Percentiles rank a stretch among this genome's conserved stretches.
Evolutionary conservation across 805 yeast genomes (phyloP).

Genomic region (Wickerhamiella australiensis): DNA sequence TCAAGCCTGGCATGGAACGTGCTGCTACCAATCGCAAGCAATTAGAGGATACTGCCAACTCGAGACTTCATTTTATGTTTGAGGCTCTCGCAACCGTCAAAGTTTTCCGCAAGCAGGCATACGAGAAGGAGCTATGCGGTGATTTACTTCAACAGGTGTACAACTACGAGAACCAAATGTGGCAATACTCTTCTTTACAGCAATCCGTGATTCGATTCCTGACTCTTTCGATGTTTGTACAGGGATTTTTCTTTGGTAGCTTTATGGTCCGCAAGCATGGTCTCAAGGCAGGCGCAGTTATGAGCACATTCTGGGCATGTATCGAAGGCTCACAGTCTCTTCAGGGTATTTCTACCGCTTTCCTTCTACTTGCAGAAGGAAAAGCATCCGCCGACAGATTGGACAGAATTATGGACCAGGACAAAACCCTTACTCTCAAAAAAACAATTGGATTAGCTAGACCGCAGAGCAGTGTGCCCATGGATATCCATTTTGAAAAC

Average conservation of each 20-base stretch:
- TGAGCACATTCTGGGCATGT: constrained; percentile 78
- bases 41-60: constrained; percentile 43
- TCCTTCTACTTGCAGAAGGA: constrained; percentile 58
- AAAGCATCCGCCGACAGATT: constrained; percentile 51
- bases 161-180: constrained; percentile 35
- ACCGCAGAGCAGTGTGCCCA: constrained; percentile 12
- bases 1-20: constrained; percentile 41
- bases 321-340: constrained; percentile 55
- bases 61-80: constrained; percentile 59
- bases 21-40: constrained; percentile 47
- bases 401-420: constrained; percentile 28
- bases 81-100: constrained; percentile 49
- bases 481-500: constrained; percentile 13
- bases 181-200: constrained; percentile 40
- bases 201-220: constrained; percentile 44
- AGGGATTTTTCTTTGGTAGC: constrained; percentile 87
- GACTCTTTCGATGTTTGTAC: constrained; percentile 67
- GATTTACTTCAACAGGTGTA: constrained; percentile 27
- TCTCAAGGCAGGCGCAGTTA: constrained; percentile 47
- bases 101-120: constrained; percentile 41
- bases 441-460: constrained; percentile 21
- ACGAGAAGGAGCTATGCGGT: constrained; percentile 39
- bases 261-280: constrained; percentile 43
- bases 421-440: constrained; percentile 13
- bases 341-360: constrained; percentile 41